Conservation (phyloP, 371 early-diverging fungal genomes). For the Mortierella sp. region DNA sequence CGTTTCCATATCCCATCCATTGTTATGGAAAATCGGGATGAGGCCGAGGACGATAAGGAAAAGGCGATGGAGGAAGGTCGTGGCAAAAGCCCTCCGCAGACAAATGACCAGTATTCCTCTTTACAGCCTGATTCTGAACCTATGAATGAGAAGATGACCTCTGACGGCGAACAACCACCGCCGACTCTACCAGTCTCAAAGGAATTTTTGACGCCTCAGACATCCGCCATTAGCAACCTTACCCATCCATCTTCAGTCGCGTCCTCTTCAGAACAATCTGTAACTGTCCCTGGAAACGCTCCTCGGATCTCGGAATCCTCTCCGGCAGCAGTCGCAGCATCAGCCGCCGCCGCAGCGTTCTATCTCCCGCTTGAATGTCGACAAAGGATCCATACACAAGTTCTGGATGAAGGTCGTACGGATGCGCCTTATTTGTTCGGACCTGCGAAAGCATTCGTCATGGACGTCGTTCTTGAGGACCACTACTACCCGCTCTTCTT, state of each 20-base stretch:
- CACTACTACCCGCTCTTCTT: slow-evolving; percentile 46
- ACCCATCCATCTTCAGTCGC: slow-evolving; percentile 5
- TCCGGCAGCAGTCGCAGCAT: slow-evolving; percentile 28
- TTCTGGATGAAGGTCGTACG: slow-evolving; percentile 37
- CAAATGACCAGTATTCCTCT: neutral
- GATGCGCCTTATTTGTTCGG: slow-evolving; percentile 39
- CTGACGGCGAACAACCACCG: too few species aligned
- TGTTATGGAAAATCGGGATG: slow-evolving; percentile 9
- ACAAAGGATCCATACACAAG: slow-evolving; percentile 40
- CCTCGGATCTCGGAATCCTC: slow-evolving; percentile 9
- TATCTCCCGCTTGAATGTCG: slow-evolving; percentile 50
- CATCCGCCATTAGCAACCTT: slow-evolving; percentile 8
- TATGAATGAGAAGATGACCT: neutral
- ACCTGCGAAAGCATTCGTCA: slow-evolving; percentile 51
- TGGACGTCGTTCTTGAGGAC: slow-evolving; percentile 44
- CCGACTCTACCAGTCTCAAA: slow-evolving; percentile 5
- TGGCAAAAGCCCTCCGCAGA: neutral
- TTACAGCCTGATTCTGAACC: slow-evolving; percentile 3
- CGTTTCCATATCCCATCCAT: slow-evolving; percentile 32
- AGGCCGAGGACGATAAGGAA: neutral
- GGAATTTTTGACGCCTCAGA: slow-evolving; percentile 2
- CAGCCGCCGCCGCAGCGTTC: slow-evolving; percentile 45
- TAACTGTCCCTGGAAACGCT: neutral
- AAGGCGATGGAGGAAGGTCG: neutral
- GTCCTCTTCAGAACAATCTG: slow-evolving; percentile 9